Evolutionary conservation across 2,329 filamentous ascomycete genomes (phyloP), one percentile per base, ranked within the genome.

Genomic region (Ceratocystis papillata): DNA sequence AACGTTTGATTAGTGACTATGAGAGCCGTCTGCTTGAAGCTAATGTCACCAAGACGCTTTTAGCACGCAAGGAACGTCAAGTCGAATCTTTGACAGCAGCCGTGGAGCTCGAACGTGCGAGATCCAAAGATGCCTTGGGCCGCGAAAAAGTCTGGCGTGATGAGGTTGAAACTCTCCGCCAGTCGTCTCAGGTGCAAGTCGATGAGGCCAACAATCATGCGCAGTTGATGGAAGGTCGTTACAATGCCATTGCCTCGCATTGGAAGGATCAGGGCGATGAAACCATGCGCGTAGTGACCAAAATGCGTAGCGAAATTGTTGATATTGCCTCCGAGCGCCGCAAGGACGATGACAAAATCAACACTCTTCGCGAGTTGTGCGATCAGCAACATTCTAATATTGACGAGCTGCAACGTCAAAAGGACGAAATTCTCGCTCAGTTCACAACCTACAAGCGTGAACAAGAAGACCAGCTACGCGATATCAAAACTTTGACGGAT

Each of bases 351-450:
- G 80, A 82, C 72, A 84, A 81, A 75, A 85, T 88, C 70, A 79
- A 77, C 68, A 84, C 82, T 41, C 77, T 90, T 63, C 80, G 84
- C 63, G 84, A 88, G 67, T 79, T 91, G 41, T 87, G 84, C 73
- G 87, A 90, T 69, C 87, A 91, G 74, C 85, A 90, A 72, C 82
- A 88, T 69, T 80, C 81, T 71, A 88, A 89, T 70, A 81, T 88
- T 67, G 81, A 82, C 66, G 79, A 83, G 67, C 76, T 86, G 28
- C 76, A 76, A 67, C 79, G 80, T 62, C 81, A 87, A 71, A 88
- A 89, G 71, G 80, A 83, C 33, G 81, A 81, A 17, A 84, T 90
- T 67, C 75, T 76, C 17, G 76, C 76, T 60, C 76, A 83, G 69
- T 88, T 88, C 75, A 82, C 84, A 62, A 77, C 77, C 60, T 89